Base-by-base conservation (phyloP, 306 rosid species). In the Malus asiatica region DNA sequence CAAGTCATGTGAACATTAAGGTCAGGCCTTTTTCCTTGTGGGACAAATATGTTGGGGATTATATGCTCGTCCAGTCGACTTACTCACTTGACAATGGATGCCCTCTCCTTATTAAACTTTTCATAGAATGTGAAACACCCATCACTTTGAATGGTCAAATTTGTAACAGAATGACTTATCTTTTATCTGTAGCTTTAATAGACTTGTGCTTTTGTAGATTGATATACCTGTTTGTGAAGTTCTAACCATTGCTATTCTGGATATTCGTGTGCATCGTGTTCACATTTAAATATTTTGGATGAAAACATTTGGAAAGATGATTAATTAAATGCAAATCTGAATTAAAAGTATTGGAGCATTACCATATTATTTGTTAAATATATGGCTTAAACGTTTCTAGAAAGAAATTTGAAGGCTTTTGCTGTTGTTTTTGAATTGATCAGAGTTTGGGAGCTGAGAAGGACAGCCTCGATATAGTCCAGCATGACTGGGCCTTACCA, bases 381-480 rank as follows among this genome's bases (percentile, higher is more conserved):
- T 42, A 23, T 45, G 27, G 55, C 23, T 70, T 70, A 23, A 4
- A n/a, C 45, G 11, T 25, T 55, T 42, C 22, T 20, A 2, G 11
- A 16, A 5, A 53, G 19, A 19, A 53, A 7, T n/a, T 53, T 2
- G 5, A 30, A 25, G 33, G 25, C 25, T 42, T 38, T 44, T 62
- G 9, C 15, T 8, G 45, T 29, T 25, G 22, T 32, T 81, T 77
- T 71, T 74, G 8, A 4, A 16, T 60, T 45, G 46, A 16, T 60
- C 93, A 96, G 99, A 90, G 95, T 80, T 85, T 90, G 82, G 78
- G 97, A 73, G 93, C 91, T 48, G 97, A 95, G 89, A 95, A 95
- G 83, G 99, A 95, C 87, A 86, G 88, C 81, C 94, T 95, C n/a
- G 99, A 95, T 89, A 95, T 95, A 82, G 83, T 91, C 15, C 99